These are phyloP conservation scores for Petunia secreta DNA, from an alignment of 257 asterid genomes.

Conservation along the genomic window DNA sequence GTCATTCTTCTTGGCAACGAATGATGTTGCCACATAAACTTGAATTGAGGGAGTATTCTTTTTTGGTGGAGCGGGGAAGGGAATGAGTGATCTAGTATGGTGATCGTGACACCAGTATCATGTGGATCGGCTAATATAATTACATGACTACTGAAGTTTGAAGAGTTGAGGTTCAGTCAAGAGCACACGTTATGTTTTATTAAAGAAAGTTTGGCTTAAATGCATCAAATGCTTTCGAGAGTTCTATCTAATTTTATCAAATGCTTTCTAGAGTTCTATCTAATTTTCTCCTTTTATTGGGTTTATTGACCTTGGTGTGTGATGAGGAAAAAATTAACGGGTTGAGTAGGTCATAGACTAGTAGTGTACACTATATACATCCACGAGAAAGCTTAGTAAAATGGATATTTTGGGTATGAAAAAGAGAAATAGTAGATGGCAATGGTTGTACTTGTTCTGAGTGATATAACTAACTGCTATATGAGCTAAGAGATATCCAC, in stretches of 20 bases:
- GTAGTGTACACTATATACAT: background rate
- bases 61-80: background rate
- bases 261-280: too few species aligned
- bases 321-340: background rate
- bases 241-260: background rate
- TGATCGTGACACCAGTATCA: background rate
- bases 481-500: too few species aligned
- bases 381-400: background rate
- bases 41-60: background rate
- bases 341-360: background rate
- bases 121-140: background rate
- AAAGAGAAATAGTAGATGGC: background rate
- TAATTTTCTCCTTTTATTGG: background rate
- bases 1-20: too few species aligned
- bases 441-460: conserved; percentile 16
- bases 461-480: background rate
- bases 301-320: background rate
- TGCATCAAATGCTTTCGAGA: background rate
- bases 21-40: too few species aligned
- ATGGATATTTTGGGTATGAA: background rate
- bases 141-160: background rate
- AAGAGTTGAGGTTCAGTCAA: conserved; percentile 12
- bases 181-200: background rate
- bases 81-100: background rate
- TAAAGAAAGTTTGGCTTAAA: background rate